Evolutionary conservation across 805 yeast genomes (phyloP).

Genomic region (Saccharomycopsis olivae): DNA sequence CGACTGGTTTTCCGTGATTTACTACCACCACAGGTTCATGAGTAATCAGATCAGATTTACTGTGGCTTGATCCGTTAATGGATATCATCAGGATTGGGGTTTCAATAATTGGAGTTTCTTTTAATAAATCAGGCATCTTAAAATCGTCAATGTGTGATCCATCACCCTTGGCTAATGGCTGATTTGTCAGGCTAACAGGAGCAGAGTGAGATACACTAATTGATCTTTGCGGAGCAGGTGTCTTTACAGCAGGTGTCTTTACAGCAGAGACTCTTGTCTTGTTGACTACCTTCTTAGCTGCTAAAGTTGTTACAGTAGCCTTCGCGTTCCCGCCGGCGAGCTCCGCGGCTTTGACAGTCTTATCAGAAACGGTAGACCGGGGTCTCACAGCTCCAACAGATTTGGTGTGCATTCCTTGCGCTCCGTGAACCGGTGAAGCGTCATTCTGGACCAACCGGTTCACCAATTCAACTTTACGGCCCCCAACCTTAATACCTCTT

Average conservation of each 20-base stretch:
- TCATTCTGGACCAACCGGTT: constrained; percentile 20
- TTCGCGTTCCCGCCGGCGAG: not conserved
- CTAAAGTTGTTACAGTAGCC: not conserved
- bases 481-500: constrained; percentile 52
- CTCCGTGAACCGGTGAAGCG: not conserved
- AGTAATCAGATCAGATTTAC: not conserved
- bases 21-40: not conserved
- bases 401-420: not conserved
- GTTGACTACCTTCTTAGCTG: too few species aligned
- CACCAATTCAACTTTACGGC: constrained; percentile 48
- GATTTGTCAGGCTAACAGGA: not conserved
- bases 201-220: not conserved
- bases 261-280: too few species aligned
- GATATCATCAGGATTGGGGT: constrained; percentile 4
- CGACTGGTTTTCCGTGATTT: not conserved
- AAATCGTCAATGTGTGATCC: constrained; percentile 1
- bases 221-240: not conserved
- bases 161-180: not conserved
- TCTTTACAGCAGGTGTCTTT: not conserved
- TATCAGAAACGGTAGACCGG: too few species aligned
- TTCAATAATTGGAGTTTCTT: constrained; percentile 4
- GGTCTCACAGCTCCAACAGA: too few species aligned
- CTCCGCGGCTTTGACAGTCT: too few species aligned
- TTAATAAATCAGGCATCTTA: not conserved
- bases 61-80: not conserved